These are phyloP conservation scores for Acer yangbiense DNA, from an alignment of 345 rosid species.

Conservation along the genomic window DNA sequence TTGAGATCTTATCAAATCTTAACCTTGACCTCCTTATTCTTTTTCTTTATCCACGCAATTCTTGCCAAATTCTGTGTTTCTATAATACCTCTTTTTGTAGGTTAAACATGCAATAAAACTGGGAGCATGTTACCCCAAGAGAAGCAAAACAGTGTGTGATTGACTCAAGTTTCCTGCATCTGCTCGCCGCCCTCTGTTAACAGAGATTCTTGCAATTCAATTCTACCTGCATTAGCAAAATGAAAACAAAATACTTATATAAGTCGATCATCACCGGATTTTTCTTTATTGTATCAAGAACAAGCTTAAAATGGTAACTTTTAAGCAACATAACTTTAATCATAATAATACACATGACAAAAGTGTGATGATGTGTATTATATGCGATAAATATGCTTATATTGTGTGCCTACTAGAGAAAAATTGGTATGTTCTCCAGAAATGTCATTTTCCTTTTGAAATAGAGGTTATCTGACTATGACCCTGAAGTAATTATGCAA, in stretches of 20 bases:
- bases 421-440: not conserved
- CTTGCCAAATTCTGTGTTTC: conserved; percentile 20
- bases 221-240: conserved; percentile 54
- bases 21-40: conserved; percentile 28
- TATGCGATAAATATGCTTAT: too few species aligned
- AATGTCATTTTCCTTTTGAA: not conserved
- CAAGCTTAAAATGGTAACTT: not conserved
- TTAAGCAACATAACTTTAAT: too few species aligned
- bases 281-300: not conserved
- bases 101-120: conserved; percentile 2
- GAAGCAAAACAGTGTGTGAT: not conserved
- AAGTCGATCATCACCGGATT: not conserved
- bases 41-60: conserved; percentile 19
- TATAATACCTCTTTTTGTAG: conserved; percentile 7
- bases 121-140: not conserved
- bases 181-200: conserved; percentile 57
- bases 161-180: conserved; percentile 43
- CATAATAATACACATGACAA: too few species aligned
- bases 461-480: too few species aligned
- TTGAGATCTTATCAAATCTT: conserved; percentile 19
- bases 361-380: too few species aligned
- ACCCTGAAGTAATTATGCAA: not conserved
- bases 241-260: not conserved
- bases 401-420: too few species aligned
- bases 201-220: conserved; percentile 62